phyloP scores from a whole-genome alignment of 768 basidiomycete species.

The Baorangia bicolor region DNA sequence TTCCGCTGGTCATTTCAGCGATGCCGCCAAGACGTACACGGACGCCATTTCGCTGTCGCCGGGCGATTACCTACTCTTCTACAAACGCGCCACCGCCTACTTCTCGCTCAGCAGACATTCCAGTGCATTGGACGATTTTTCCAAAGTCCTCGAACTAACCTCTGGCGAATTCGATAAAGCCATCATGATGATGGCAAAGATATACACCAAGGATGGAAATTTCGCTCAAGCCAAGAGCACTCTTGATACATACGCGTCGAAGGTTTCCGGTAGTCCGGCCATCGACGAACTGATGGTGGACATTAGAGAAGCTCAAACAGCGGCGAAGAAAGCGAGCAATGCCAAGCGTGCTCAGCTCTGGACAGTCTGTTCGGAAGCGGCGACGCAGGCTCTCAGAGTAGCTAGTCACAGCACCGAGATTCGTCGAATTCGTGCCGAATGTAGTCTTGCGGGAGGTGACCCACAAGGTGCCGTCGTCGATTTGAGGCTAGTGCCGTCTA shows the following conservation, averaged over 20 bases:
- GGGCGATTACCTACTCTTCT: constrained; percentile 82
- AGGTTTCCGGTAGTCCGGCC: constrained; percentile 43
- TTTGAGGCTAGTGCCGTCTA: constrained; percentile 54
- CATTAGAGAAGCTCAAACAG: constrained; percentile 57
- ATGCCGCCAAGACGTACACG: constrained; percentile 77
- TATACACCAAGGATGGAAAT: constrained; percentile 78
- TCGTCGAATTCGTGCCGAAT: constrained; percentile 72
- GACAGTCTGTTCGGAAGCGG: constrained; percentile 78
- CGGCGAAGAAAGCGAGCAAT: constrained; percentile 62
- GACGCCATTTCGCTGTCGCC: constrained; percentile 81
- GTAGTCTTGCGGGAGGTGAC: constrained; percentile 75
- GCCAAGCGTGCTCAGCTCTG: constrained; percentile 67
- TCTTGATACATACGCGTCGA: constrained; percentile 55
- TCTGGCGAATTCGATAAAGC: constrained; percentile 77
- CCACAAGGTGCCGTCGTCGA: constrained; percentile 84
- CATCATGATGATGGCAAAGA: constrained; percentile 83
- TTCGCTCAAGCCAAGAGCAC: constrained; percentile 61
- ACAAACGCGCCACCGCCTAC: constrained; percentile 91
- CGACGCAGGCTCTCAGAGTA: constrained; percentile 64
- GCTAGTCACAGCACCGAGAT: constrained; percentile 71
- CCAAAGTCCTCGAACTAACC: constrained; percentile 75
- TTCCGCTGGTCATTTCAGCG: constrained; percentile 72
- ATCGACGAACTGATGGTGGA: constrained; percentile 57
- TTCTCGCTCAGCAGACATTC: constrained; percentile 71
- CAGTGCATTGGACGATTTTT: constrained; percentile 81